These are phyloP conservation scores for Pseudopediastrum boryanum DNA, from an alignment of 139 green algal genomes.

Conservation along the genomic window DNA sequence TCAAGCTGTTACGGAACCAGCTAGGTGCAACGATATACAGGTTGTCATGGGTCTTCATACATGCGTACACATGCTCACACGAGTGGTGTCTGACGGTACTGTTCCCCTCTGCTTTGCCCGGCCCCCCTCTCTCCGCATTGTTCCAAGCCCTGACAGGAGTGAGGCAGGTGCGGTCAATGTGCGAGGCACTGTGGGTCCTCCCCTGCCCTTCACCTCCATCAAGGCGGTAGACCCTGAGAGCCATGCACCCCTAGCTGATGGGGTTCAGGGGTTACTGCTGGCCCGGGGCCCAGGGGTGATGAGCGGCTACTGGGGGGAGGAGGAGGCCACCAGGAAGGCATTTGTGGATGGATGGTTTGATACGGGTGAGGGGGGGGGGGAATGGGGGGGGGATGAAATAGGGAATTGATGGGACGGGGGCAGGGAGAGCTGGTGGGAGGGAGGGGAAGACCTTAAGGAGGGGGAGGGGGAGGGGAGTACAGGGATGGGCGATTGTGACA, in stretches of 20 bases:
- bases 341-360: conserved; percentile 85
- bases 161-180: conserved; percentile 63
- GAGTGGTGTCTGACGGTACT: no score
- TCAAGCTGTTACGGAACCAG: no score
- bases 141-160: no score
- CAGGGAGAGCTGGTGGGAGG: not conserved
- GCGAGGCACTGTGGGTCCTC: conserved; percentile 80
- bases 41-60: no score
- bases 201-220: conserved; percentile 80
- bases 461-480: not conserved
- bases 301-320: conserved; percentile 60
- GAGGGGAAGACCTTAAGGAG: conserved; percentile 1
- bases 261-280: conserved; percentile 72
- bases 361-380: conserved; percentile 58
- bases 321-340: conserved; percentile 59
- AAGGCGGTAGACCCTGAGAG: conserved; percentile 85
- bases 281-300: conserved; percentile 58
- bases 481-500: not conserved
- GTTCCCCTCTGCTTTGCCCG: no score
- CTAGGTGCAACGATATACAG: no score
- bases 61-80: no score
- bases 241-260: conserved; percentile 62
- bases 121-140: no score
- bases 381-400: not conserved
- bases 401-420: not conserved